phyloP scores from a whole-genome alignment of 164 flowering plant genomes.

The Amborella trichopoda region DNA sequence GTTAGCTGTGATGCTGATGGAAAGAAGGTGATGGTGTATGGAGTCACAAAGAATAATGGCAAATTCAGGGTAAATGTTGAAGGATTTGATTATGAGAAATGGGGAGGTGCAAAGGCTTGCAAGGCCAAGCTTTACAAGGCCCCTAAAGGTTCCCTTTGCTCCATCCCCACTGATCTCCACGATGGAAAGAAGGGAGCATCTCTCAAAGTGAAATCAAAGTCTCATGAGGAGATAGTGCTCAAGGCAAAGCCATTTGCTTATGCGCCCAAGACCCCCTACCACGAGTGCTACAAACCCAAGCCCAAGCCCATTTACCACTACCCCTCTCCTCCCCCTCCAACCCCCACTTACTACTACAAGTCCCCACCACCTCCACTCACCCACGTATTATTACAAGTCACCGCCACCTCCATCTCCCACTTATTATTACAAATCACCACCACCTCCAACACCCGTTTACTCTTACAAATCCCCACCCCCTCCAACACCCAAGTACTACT shows the following conservation, averaged over 20 bases:
- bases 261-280: slow-evolving; percentile 50
- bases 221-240: slow-evolving; percentile 43
- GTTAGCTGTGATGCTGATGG: slow-evolving; percentile 50
- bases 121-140: slow-evolving; percentile 48
- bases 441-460: slow-evolving; percentile 18
- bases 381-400: slow-evolving; percentile 14
- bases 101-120: slow-evolving; percentile 42
- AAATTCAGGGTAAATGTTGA: slow-evolving; percentile 40
- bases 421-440: slow-evolving; percentile 19
- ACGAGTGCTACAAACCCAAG: slow-evolving; percentile 28
- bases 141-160: slow-evolving; percentile 56
- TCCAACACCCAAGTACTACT: slow-evolving; percentile 16
- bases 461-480: slow-evolving; percentile 1
- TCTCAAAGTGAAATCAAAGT: slow-evolving; percentile 42
- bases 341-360: slow-evolving; percentile 19
- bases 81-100: slow-evolving; percentile 38
- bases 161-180: slow-evolving; percentile 40
- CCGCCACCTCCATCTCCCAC: slow-evolving; percentile 25
- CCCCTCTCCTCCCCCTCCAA: slow-evolving; percentile 14
- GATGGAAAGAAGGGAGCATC: slow-evolving; percentile 40
- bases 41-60: slow-evolving; percentile 58
- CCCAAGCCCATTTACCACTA: slow-evolving; percentile 16
- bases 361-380: slow-evolving; percentile 24
- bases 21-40: slow-evolving; percentile 41
- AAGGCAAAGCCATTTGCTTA: slow-evolving; percentile 55